Conservation (phyloP, 2,329 filamentous ascomycete genomes). For the Elsinoe australis region DNA sequence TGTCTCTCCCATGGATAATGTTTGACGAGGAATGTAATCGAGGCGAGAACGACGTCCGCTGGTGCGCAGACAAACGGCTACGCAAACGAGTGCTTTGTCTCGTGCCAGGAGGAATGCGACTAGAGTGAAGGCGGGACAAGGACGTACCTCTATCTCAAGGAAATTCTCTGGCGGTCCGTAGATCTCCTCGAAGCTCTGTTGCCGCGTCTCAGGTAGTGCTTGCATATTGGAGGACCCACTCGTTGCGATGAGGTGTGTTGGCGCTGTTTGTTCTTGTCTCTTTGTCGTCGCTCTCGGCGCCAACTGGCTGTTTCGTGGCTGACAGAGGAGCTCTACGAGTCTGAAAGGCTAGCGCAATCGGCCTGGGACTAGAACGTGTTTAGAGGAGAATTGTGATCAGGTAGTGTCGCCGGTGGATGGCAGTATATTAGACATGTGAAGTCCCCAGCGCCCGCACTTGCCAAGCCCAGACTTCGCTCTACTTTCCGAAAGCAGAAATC, state of each 20-base stretch:
- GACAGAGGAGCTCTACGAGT: not conserved
- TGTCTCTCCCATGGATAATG: not conserved
- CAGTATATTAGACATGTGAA: too few relatives aligned
- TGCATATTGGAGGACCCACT: constrained; percentile 45
- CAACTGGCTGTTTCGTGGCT: not conserved
- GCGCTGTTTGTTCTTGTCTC: constrained; percentile 1
- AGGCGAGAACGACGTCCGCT: not conserved
- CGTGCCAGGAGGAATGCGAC: not conserved
- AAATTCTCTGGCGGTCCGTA: constrained; percentile 98
- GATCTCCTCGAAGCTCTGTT: constrained; percentile 97
- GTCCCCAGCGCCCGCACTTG: too few relatives aligned
- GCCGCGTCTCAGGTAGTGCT: constrained; percentile 60
- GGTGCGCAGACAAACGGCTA: too few relatives aligned
- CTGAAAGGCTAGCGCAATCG: too few relatives aligned
- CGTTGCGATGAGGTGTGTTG: not conserved
- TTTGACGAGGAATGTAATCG: constrained; percentile 14
- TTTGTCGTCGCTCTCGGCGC: not conserved
- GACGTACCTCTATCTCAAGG: constrained; percentile 83
- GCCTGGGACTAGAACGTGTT: too few relatives aligned
- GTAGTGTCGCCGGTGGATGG: too few relatives aligned
- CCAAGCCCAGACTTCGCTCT: too few relatives aligned
- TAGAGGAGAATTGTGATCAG: too few relatives aligned
- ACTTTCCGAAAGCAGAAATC: too few relatives aligned
- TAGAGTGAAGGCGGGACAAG: constrained; percentile 5
- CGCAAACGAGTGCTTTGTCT: not conserved